These are phyloP conservation scores for Babesia bovis DNA, from an alignment of 169 alveolate genomes.

Conservation along the genomic window DNA sequence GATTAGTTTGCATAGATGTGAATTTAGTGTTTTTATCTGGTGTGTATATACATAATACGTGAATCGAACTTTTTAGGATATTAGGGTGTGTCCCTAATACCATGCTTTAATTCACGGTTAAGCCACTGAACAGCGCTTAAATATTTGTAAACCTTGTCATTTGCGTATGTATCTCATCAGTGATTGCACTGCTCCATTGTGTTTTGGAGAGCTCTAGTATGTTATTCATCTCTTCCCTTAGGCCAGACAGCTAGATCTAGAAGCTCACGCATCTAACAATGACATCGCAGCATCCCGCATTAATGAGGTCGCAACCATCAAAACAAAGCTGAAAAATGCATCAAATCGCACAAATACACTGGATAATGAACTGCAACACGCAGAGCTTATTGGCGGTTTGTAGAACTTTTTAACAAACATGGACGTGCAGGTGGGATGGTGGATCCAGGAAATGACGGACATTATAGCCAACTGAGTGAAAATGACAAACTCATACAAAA, in stretches of 20 bases:
- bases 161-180: not conserved
- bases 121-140: too few species aligned
- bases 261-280: constrained; percentile 47
- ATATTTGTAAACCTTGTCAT: too few species aligned
- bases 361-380: constrained; percentile 51
- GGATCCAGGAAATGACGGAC: not conserved
- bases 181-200: too few species aligned
- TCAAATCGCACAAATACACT: constrained; percentile 43
- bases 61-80: not conserved
- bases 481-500: constrained; percentile 46
- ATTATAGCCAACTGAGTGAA: constrained; percentile 36
- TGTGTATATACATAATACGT: not conserved
- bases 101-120: too few species aligned
- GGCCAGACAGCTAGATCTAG: constrained; percentile 63
- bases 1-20: too few species aligned
- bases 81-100: not conserved
- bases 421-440: constrained; percentile 3
- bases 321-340: constrained; percentile 48
- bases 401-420: too few species aligned
- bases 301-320: constrained; percentile 40
- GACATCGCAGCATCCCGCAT: constrained; percentile 21
- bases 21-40: too few species aligned
- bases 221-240: too few species aligned
- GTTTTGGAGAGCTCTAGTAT: too few species aligned
- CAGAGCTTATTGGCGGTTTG: constrained; percentile 58